Base-by-base conservation (phyloP, 768 basidiomycete species). In the Suillus cothurnatus region DNA sequence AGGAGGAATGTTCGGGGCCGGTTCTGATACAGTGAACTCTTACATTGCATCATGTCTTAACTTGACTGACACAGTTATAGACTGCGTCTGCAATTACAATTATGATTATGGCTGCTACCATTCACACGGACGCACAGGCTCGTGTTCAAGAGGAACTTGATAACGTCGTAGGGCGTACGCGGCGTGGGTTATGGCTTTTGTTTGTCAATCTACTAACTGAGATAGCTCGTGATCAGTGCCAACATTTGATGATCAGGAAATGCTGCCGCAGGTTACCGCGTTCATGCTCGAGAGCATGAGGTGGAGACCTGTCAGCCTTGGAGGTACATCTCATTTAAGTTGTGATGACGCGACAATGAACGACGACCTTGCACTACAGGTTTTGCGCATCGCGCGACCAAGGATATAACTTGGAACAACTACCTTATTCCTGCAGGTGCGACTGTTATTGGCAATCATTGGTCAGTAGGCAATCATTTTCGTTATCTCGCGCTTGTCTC, bases 381-480 rank as follows among this genome's bases (percentile, higher is more conserved):
- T 1, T 85, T 89, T 61, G 80, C 85, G 0, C 89, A 91, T 66
- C 82, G 83, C 56, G 82, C 88, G 0, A 90, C 85, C 0, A 82
- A 81, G 56, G 88, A 90, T 59, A 80, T 91, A 17, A 43, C 76
- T 4, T 75, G 75, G 63, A 72, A 70, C 1, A 67, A 73, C 26
- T 83, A 80, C 61, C 61, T 78, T 45, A 82, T 84, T 43, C 82
- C 82, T 3, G 73, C 71, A 8, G 81, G 80, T 3, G 75, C 80
- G 0, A 77, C 70, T 3, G 74, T 82, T 32, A 70, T 79, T 39
- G 79, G 76, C 12, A 80, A 78, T 52, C 77, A 77, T 66, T 81
- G 81, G 80, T 79, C 17, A 26, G 72, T 66, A 26, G 11, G 41
- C 45, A 52, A 45, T 23, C 17, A 19, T 28, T 64, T 45, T 28